phyloP scores from a whole-genome alignment of 305 asterid genomes.

The Solanum hybrid region DNA sequence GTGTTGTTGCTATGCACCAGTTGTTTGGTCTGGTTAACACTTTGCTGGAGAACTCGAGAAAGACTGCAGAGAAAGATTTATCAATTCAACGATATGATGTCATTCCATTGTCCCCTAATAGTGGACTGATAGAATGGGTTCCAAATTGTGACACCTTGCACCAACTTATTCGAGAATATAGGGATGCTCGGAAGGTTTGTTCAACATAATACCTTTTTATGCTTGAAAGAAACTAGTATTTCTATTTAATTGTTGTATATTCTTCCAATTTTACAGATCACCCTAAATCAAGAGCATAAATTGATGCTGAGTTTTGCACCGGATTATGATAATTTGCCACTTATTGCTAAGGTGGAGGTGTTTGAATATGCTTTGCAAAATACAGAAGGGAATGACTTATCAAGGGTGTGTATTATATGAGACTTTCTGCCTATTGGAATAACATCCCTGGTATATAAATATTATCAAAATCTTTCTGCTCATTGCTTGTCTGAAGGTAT shows the following conservation, averaged over 20 bases:
- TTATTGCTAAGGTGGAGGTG: conserved; percentile 94
- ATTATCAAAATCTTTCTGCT: neutral
- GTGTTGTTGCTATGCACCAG: conserved; percentile 32
- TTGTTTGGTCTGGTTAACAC: conserved; percentile 94
- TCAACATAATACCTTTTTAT: neutral
- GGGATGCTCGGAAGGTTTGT: conserved; percentile 93
- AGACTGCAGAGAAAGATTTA: conserved; percentile 90
- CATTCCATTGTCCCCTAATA: conserved; percentile 94
- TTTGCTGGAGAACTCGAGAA: conserved; percentile 80
- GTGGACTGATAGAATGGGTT: conserved; percentile 98
- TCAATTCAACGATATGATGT: conserved; percentile 89
- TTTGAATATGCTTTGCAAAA: conserved; percentile 90
- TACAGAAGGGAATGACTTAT: conserved; percentile 94
- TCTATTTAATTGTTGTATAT: conserved; percentile 9
- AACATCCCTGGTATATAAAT: neutral
- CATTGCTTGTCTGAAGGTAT: conserved; percentile 9
- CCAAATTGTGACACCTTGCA: conserved; percentile 97
- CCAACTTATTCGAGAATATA: conserved; percentile 89
- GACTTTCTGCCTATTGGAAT: neutral
- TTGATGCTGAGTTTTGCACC: conserved; percentile 96
- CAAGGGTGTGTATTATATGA: conserved; percentile 53
- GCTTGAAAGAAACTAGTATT: conserved; percentile 1
- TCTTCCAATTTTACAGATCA: conserved; percentile 47
- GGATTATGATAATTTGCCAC: conserved; percentile 93
- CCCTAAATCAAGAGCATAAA: conserved; percentile 96